A percentile compares a stretch with the other conserved stretches of the same genome.
These are phyloP conservation scores for Arthrobotrys musiformis DNA, from an alignment of 2,329 filamentous ascomycete species.

Conservation along the genomic window DNA sequence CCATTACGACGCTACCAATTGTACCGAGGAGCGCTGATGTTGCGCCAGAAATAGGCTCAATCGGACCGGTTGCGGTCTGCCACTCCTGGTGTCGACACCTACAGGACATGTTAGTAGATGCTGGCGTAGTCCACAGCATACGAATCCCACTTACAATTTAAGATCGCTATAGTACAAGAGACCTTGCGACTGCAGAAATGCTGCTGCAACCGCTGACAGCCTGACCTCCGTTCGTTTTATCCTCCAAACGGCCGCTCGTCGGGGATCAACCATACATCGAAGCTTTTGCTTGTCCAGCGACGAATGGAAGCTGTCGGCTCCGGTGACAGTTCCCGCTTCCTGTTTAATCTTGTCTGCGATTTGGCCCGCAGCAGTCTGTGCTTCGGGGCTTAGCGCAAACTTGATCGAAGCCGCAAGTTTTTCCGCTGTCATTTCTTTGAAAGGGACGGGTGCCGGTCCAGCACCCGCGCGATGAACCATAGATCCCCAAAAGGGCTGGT, in stretches of 20 bases:
- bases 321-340: constrained; percentile 73
- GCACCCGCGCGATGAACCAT: constrained; percentile 79
- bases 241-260: constrained; percentile 78
- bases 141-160: constrained; percentile 70
- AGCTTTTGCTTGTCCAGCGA: constrained; percentile 67
- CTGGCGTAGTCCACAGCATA: not conserved
- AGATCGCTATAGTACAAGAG: constrained; percentile 76
- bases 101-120: not conserved
- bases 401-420: constrained; percentile 74
- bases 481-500: constrained; percentile 84
- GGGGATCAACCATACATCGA: constrained; percentile 75
- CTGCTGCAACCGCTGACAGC: constrained; percentile 77
- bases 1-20: constrained; percentile 82
- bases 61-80: constrained; percentile 79
- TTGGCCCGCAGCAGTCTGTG: constrained; percentile 68
- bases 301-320: constrained; percentile 76
- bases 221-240: constrained; percentile 74
- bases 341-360: constrained; percentile 74
- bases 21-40: constrained; percentile 83
- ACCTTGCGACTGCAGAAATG: constrained; percentile 72
- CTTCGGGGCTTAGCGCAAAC: constrained; percentile 71
- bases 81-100: constrained; percentile 69
- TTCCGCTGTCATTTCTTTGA: constrained; percentile 74
- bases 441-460: constrained; percentile 75
- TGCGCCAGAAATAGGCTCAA: constrained; percentile 80